These are phyloP conservation scores for Xylaria sp. DNA, from an alignment of 2,329 filamentous ascomycete species.

Conservation along the genomic window DNA sequence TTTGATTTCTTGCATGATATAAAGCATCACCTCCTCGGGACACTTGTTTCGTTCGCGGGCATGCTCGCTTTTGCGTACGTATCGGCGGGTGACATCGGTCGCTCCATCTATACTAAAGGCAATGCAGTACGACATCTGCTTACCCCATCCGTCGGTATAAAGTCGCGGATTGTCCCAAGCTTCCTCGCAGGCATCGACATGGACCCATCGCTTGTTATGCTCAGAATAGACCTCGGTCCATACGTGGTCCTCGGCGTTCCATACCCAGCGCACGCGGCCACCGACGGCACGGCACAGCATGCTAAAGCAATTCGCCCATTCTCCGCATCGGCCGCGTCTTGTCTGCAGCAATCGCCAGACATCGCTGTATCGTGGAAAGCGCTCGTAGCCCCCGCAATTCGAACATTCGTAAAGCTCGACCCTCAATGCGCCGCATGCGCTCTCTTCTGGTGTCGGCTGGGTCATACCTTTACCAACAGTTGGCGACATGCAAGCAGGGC, in stretches of 20 bases:
- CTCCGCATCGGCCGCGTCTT: conserved; percentile 84
- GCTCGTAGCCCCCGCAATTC: conserved; percentile 82
- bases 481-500: conserved; percentile 81
- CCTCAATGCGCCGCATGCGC: conserved; percentile 83
- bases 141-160: conserved; percentile 94
- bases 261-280: conserved; percentile 93
- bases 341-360: conserved; percentile 93
- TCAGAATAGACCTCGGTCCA: conserved; percentile 99
- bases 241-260: conserved; percentile 97
- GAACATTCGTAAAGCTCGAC: conserved; percentile 95
- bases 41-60: conserved; percentile 81
- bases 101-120: conserved; percentile 92
- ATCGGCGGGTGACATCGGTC: conserved; percentile 73
- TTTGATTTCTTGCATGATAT: conserved; percentile 93
- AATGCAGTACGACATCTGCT: conserved; percentile 96
- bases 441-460: conserved; percentile 87
- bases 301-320: conserved; percentile 99
- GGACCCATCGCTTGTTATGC: conserved; percentile 93
- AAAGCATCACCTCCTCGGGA: conserved; percentile 89
- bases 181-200: conserved; percentile 94
- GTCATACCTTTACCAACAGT: conserved; percentile 87
- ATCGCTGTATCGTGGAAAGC: conserved; percentile 94
- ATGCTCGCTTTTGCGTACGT: conserved; percentile 77
- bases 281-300: conserved; percentile 97
- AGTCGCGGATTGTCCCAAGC: conserved; percentile 94